Base-by-base conservation (phyloP, 805 yeast genomes). In the Kodamaea restingae region DNA sequence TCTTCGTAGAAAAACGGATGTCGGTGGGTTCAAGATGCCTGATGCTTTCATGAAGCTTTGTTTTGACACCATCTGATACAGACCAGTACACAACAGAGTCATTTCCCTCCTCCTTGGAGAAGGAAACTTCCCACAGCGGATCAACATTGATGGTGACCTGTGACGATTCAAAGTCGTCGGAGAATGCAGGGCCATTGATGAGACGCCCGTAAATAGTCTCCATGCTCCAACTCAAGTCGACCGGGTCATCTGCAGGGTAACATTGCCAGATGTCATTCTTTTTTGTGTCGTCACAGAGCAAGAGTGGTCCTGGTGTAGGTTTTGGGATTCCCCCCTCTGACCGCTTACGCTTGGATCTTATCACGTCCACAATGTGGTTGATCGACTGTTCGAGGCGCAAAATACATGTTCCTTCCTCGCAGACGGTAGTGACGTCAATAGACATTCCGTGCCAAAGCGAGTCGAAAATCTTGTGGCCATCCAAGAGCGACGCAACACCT, bases 391-490 rank as follows among this genome's bases (percentile, higher is more conserved):
- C 65, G 78, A 88, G 70, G 15, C 66, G 57, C 50, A 75, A 73
- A 31, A 61, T 57, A 47, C 88, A 83, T 7, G 28, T n/a, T 10
- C 34, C 34, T 4, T 41, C 36, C 2, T 36, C 37, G 48, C 88
- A 80, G 9, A 61, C 63, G 0, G 88, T 80, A 12, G 63, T 62
- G 18, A 91, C 71, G 56, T 91, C 98, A 33, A 93, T 78, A 2
- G 96, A 75, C 88, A 93, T 82, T 29, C 90, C 78, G 48, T 90
- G 96, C 98, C 98, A 93, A 46, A 81, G 79, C 0, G 96, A 80
- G 54, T 88, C 95, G 59, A 88, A 93, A 7, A 88, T 75, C 53
- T 81, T 81, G 57, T 88, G 96, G 14, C 98, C 98, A 51, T 88
- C 95, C 17, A 93, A 67, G 30, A 91, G 67, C 0, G 95, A 76